A percentile compares a stretch with the other conserved stretches of the same genome.
These are phyloP conservation scores for Penicillium desertorum DNA, from an alignment of 495 filamentous ascomycete genomes.

Conservation along the genomic window DNA sequence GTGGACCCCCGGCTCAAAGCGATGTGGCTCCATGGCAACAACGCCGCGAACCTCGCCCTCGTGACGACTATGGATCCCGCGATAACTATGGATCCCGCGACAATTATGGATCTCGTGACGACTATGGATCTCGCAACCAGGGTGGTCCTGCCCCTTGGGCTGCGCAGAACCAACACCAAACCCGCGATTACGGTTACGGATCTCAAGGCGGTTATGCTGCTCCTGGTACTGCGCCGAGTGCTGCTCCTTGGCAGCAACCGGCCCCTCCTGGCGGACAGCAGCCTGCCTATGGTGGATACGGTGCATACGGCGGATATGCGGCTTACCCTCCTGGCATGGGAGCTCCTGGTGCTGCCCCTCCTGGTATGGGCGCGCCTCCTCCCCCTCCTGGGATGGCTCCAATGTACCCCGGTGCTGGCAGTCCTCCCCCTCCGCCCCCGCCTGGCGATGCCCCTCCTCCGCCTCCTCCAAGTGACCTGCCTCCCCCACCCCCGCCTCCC, in stretches of 20 bases:
- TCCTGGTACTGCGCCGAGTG: slow-evolving; percentile 26
- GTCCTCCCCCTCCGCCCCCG: slow-evolving; percentile 52
- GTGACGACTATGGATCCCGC: slow-evolving; percentile 53
- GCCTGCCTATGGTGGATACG: slow-evolving; percentile 52
- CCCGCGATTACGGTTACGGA: slow-evolving; percentile 43
- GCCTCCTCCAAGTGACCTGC: slow-evolving; percentile 65
- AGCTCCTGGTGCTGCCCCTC: slow-evolving; percentile 49
- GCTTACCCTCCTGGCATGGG: slow-evolving; percentile 54
- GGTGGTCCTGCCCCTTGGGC: slow-evolving; percentile 50
- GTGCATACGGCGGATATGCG: slow-evolving; percentile 47
- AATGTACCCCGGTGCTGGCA: slow-evolving; percentile 58
- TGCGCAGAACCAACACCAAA: slow-evolving; percentile 22
- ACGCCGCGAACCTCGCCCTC: slow-evolving; percentile 53
- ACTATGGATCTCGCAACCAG: slow-evolving; percentile 24
- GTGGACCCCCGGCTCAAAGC: slow-evolving; percentile 64
- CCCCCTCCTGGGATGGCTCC: slow-evolving; percentile 70
- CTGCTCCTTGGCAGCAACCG: slow-evolving; percentile 69
- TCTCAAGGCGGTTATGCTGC: slow-evolving; percentile 34
- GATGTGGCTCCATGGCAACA: slow-evolving; percentile 77
- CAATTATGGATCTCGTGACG: slow-evolving; percentile 21
- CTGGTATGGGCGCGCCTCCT: slow-evolving; percentile 60
- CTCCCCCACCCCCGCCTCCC: slow-evolving; percentile 68
- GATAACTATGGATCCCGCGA: slow-evolving; percentile 49
- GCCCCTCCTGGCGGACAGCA: slow-evolving; percentile 52
- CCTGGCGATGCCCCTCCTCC: slow-evolving; percentile 66